Conservation (phyloP, 768 basidiomycete species). For the Coprinopsis sp. region DNA sequence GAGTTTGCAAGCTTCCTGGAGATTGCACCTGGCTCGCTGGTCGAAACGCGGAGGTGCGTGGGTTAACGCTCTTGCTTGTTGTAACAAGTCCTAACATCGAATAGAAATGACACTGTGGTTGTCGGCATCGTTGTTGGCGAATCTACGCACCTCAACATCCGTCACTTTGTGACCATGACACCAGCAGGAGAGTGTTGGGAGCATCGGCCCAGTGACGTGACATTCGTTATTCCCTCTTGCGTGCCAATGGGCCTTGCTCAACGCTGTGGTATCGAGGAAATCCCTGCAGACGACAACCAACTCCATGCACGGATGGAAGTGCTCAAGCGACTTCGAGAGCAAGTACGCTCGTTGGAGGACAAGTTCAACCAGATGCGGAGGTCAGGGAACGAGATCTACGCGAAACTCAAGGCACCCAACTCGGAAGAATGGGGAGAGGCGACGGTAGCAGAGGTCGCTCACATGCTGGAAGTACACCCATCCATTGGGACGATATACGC, state of each 20-base stretch:
- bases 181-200: constrained; percentile 51
- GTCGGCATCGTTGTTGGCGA: constrained; percentile 29
- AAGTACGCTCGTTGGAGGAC: constrained; percentile 46
- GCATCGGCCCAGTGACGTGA: constrained; percentile 48
- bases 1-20: constrained; percentile 16
- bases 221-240: constrained; percentile 58
- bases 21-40: constrained; percentile 37
- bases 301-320: constrained; percentile 60
- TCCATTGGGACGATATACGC: constrained; percentile 34
- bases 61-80: neutral
- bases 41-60: constrained; percentile 43
- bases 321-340: constrained; percentile 51
- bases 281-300: constrained; percentile 30
- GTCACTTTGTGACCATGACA: constrained; percentile 22
- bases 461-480: constrained; percentile 35
- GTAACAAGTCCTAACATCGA: neutral
- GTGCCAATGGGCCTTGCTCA: constrained; percentile 39
- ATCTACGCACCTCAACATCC: constrained; percentile 11
- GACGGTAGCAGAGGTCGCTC: constrained; percentile 50
- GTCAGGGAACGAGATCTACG: constrained; percentile 37
- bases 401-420: constrained; percentile 38
- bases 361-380: constrained; percentile 25
- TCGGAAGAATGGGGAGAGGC: constrained; percentile 51
- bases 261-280: constrained; percentile 40
- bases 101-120: constrained; percentile 23